Evolutionary conservation across 495 filamentous ascomycete genomes (phyloP), one percentile per base, ranked within the genome.

Genomic region (Aspergillus nanangensis): DNA sequence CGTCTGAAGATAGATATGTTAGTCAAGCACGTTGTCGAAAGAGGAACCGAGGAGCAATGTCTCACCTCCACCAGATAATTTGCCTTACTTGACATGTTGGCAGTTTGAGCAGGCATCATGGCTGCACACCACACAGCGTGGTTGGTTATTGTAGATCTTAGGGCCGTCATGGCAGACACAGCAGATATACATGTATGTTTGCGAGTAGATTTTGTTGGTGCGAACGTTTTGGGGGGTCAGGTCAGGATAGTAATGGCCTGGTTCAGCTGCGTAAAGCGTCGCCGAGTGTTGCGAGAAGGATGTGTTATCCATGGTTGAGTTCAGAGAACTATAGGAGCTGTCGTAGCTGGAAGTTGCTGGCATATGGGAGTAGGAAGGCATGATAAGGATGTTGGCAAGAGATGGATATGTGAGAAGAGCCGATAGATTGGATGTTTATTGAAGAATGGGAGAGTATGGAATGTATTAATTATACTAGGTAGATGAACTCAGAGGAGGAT

Each of bases 121-220:
- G 8, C 55, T 0, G 53, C 70, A 74, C 3, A 23, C 32, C 1
- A 67, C 52, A 41, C 70, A 74, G 5, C 15, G 14, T 0, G 62
- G 58, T 45, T 74, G 62, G 22, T 39, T 14, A n/a, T 63, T 44
- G 48, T 50, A 72, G 17, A 69, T 43, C 41, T 74, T 72, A 0
- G 70, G 70, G 0, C 70, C 70, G 21, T 74, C 70, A 0, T 47
- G 13, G 48, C 70, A 74, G 1, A 47, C 2, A 56, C 70, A 74
- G 57, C 70, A 74, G 41, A 66, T 56, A 39, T 65, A 74, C 50
- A 67, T 49, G 38, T 59, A 48, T 2, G 52, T 48, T 1, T 32
- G 11, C 13, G 20, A 25, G 34, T 52, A 38, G 10, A 32, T 27
- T 4, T 47, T 40, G 3, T 7, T 17, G 14, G 19, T 23, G 9